phyloP scores from a whole-genome alignment of 2,329 filamentous ascomycete genomes.

The Aspergillus ochraceus region DNA sequence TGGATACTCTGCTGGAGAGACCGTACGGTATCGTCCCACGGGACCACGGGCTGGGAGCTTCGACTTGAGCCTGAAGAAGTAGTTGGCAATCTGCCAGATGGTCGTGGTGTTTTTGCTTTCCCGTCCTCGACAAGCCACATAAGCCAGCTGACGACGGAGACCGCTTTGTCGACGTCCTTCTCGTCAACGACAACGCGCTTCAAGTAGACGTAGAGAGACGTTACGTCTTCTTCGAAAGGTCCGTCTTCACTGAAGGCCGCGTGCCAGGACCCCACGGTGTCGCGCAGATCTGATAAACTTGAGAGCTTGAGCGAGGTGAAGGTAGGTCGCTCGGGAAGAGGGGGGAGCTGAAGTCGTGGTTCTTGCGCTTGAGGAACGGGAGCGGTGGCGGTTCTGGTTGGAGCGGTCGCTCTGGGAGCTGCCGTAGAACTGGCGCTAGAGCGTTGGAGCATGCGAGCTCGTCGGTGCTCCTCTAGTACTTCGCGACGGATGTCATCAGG shows the following conservation, averaged over 20 bases:
- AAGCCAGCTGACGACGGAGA: slow-evolving; percentile 68
- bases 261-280: slow-evolving; percentile 76
- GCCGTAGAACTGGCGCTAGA: slow-evolving; percentile 50
- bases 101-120: slow-evolving; percentile 39
- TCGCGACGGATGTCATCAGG: slow-evolving; percentile 79
- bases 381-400: slow-evolving; percentile 19
- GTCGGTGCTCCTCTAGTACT: slow-evolving; percentile 72
- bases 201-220: slow-evolving; percentile 72
- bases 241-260: slow-evolving; percentile 69
- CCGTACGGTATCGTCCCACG: slow-evolving; percentile 40
- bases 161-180: slow-evolving; percentile 72
- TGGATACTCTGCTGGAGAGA: slow-evolving; percentile 45
- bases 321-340: slow-evolving; percentile 55
- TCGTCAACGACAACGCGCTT: slow-evolving; percentile 72
- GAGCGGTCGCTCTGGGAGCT: slow-evolving; percentile 17
- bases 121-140: slow-evolving; percentile 41
- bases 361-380: slow-evolving; percentile 18
- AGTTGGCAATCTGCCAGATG: slow-evolving; percentile 18
- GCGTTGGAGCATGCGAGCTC: slow-evolving; percentile 58
- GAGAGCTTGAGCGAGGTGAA: slow-evolving; percentile 63
- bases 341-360: slow-evolving; percentile 42
- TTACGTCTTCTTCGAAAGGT: slow-evolving; percentile 76
- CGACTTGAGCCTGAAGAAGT: neutral
- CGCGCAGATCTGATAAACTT: slow-evolving; percentile 63
- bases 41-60: slow-evolving; percentile 19